A percentile compares a stretch with the other conserved stretches of the same genome.
These are phyloP conservation scores for Ceratobasidium sp. DNA, from an alignment of 1,284 basidiomycete species.

Conservation along the genomic window DNA sequence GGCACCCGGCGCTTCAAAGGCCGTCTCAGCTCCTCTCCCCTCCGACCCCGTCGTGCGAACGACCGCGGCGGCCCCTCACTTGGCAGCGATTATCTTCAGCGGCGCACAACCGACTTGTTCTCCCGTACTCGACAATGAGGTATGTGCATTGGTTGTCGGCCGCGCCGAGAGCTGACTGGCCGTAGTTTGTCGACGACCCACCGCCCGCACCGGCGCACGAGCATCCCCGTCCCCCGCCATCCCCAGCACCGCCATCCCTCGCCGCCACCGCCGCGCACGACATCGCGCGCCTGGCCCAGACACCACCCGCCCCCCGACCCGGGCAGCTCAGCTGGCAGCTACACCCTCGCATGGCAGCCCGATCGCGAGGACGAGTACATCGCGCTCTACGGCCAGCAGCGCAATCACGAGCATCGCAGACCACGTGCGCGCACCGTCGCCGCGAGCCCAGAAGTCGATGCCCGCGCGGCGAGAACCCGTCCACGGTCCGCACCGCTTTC, in stretches of 20 bases:
- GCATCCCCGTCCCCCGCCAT: constrained; percentile 19
- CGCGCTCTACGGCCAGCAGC: constrained; percentile 3
- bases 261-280: constrained; percentile 26
- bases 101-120: too few species aligned
- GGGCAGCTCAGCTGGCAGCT: neutral
- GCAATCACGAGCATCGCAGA: constrained; percentile 12
- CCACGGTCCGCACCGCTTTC: constrained; percentile 15
- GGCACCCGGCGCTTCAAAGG: neutral
- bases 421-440: constrained; percentile 31
- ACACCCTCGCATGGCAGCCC: constrained; percentile 26
- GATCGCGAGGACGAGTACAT: constrained; percentile 20
- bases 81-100: neutral
- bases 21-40: constrained; percentile 28
- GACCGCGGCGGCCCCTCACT: constrained; percentile 5
- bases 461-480: neutral
- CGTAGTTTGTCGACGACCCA: neutral
- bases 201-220: constrained; percentile 22
- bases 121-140: too few species aligned
- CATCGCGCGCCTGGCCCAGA: constrained; percentile 10
- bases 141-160: neutral
- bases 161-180: neutral
- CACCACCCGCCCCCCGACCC: neutral
- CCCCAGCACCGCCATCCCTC: constrained; percentile 16
- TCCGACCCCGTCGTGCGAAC: constrained; percentile 20
- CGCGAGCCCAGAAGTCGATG: neutral